Evolutionary conservation across 768 basidiomycete species (phyloP).

Genomic region (Tricholoma sp.): DNA sequence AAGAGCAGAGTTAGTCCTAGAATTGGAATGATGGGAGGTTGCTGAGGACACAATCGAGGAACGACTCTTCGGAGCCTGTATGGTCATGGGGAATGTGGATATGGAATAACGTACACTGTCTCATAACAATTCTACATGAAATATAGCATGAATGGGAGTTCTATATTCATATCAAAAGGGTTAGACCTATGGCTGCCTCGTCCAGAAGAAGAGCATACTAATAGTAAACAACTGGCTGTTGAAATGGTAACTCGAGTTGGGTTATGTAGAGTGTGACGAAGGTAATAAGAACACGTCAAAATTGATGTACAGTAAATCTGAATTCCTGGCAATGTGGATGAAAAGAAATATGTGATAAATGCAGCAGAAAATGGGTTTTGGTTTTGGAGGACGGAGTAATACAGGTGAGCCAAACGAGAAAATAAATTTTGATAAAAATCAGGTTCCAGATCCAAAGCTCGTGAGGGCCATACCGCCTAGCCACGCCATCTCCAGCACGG

Average conservation of each 20-base stretch:
- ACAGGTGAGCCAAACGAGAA: constrained; percentile 10
- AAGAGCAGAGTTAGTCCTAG: constrained; percentile 12
- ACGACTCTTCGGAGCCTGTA: constrained; percentile 15
- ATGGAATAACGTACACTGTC: too few relatives aligned
- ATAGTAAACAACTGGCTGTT: too few relatives aligned
- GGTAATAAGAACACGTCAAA: not conserved
- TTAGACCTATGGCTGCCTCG: too few relatives aligned
- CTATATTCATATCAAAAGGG: too few relatives aligned
- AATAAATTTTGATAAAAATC: not conserved
- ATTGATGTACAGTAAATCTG: constrained; percentile 1
- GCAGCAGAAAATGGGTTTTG: not conserved
- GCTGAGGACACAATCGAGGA: constrained; percentile 22
- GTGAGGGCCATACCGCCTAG: constrained; percentile 47
- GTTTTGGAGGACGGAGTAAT: constrained; percentile 2
- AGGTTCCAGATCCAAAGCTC: constrained; percentile 36
- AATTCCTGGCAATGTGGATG: not conserved
- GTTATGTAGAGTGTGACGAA: too few relatives aligned
- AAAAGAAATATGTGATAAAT: constrained; percentile 2
- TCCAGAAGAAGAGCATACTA: too few relatives aligned
- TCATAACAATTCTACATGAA: too few relatives aligned
- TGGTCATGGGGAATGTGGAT: too few relatives aligned
- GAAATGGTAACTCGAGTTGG: too few relatives aligned
- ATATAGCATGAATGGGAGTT: too few relatives aligned
- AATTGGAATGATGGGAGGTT: constrained; percentile 20
- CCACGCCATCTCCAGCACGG: constrained; percentile 55